Base-by-base conservation (phyloP, 73 alveolate species). In the Symbiodinium pilosum region DNA sequence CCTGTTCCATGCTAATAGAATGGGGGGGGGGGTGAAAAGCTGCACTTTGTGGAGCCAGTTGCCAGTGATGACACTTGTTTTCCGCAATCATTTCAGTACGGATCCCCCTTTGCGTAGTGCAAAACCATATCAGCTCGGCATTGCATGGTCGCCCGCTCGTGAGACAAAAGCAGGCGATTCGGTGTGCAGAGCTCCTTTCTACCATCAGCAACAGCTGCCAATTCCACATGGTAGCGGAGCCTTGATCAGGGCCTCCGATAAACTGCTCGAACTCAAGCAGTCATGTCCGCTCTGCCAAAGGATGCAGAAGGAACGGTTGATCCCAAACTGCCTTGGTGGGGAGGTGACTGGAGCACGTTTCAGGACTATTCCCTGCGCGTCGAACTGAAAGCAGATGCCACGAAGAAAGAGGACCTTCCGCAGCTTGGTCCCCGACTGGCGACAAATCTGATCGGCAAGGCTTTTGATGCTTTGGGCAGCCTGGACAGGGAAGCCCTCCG, bases 351-450 rank as follows among this genome's bases (percentile, higher is more conserved):
- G 93, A 24, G 11, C 26, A 51, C 3, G 56, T 86, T 43, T 40
- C 39, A 1, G 52, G 94, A 86, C 5, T 86, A 86, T 20, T 56
- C 34, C 2, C 84, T 86, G 39, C 3, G 94, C 3, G 94, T 86
- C 20, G 94, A 86, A 26, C 42, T 84, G 42, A 44, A 52, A 20
- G 91, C 92, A 26, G 92, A 84, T 84, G 41, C 43, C n/a, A 43
- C 34, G n/a, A 84, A 43, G 6, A 30, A 43, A 28, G 92, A 41
- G 18, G 92, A 41, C 18, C 9, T 14, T 26, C 39, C 68, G 4
- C 24, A 43, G 44, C 36, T 47, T 14, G 93, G 93, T 1, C 93
- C 93, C 1, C 44, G 93, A 20, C 36, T 85, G 39, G 93, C 93
- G 36, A 7, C 34, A 44, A 85, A 85, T 24, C 83, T 85, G 21